Base-by-base conservation (phyloP, 176 grass and related monocot species). In the Secale cereale region DNA sequence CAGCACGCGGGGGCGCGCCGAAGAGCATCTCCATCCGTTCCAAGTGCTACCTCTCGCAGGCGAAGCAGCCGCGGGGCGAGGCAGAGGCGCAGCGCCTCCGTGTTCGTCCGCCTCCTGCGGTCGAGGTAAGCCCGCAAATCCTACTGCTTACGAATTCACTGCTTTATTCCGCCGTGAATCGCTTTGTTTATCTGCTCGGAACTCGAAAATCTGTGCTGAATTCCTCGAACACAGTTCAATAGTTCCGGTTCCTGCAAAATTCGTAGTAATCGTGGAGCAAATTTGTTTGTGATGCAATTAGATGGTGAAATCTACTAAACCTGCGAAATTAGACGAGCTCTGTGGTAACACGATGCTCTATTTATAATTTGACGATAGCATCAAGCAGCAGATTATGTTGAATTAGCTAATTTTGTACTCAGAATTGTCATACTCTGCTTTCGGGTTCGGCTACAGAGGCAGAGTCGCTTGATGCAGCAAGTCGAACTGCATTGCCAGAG, bases 1-100 rank as follows among this genome's bases (percentile, higher is more conserved):
- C 78, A 37, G 48, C 89, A 73, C 74, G 70, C 40, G 81, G 78
- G 14, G 67, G 35, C 62, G 56, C 88, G 57, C 85, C 85, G 65
- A 97, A 86, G 91, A 90, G 91, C 82, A 92, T 97, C 76, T 88
- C 87, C 41, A 90, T 94, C 35, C 89, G 76, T 39, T 88, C 89
- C 17, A 86, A 82, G 76, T 80, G 82, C 67, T 92, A 85, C 86
- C 76, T 94, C 57, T 57, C 74, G 33, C 73, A 56, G 71, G 28
- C 46, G 72, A 81, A 83, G 17, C 78, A 65, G 65, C 28, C 71
- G n/a, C 67, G 56, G 37, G 78, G 35, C 78, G 29, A 84, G 65
- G 59, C 30, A 60, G 74, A 78, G 65, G 87, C 85, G 59, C 91
- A 83, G 70, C 89, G 82, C 75, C 87, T 92, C 68, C 89, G 76